These are phyloP conservation scores for Colletotrichum sp. DNA, from an alignment of 2,329 filamentous ascomycete genomes.

Conservation along the genomic window DNA sequence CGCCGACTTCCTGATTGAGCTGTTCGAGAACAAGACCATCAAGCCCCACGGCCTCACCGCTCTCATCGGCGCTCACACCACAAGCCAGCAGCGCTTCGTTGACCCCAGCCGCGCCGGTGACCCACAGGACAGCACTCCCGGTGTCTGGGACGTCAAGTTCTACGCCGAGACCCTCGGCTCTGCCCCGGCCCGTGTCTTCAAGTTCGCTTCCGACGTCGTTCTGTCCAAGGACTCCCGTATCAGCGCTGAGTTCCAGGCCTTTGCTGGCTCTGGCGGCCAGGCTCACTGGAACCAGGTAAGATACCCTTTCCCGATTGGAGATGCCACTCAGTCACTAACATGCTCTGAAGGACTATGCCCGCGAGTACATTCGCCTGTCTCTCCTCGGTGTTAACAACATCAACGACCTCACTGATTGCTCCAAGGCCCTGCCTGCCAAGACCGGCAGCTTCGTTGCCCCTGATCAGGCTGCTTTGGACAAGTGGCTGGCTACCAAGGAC, in stretches of 20 bases:
- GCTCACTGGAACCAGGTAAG: constrained; percentile 43
- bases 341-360: constrained; percentile 48
- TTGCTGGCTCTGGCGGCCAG: constrained; percentile 37
- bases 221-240: constrained; percentile 41
- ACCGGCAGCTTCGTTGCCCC: constrained; percentile 23
- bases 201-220: constrained; percentile 46
- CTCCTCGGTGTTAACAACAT: constrained; percentile 62
- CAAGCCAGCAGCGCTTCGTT: constrained; percentile 52
- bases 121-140: constrained; percentile 56
- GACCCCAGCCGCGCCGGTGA: constrained; percentile 43
- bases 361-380: constrained; percentile 57
- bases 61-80: constrained; percentile 59
- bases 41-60: constrained; percentile 53
- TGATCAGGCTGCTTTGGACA: constrained; percentile 10
- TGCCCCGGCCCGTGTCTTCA: constrained; percentile 39
- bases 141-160: constrained; percentile 58
- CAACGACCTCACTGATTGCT: constrained; percentile 60
- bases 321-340: neutral
- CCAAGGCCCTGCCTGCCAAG: constrained; percentile 48
- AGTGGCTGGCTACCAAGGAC: constrained; percentile 31
- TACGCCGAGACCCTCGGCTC: constrained; percentile 45
- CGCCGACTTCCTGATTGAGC: constrained; percentile 48
- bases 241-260: constrained; percentile 39
- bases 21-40: constrained; percentile 60
- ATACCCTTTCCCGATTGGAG: neutral